Evolutionary conservation across 352 stramenopile genomes (phyloP), one percentile per base, ranked within the genome.

Genomic region (Albugo candida): DNA sequence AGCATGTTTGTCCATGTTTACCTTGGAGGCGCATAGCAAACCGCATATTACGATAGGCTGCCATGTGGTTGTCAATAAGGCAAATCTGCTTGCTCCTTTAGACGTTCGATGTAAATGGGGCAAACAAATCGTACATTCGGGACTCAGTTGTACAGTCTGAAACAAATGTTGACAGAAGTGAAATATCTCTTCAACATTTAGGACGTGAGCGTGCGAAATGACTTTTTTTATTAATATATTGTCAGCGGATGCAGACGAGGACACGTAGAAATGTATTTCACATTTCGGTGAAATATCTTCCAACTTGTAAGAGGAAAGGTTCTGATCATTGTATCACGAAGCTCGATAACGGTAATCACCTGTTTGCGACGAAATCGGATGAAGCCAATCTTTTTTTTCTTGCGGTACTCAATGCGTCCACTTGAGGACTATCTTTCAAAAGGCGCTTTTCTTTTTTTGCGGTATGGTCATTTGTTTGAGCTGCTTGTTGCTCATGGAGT

Each of bases 31-130:
- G 34, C 99, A 78, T 21, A 99, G 64, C 36, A 99, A 66, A 1
- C 92, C 92, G 60, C 86, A 97, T 48, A 99, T 81, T 51, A 98
- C 89, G 52, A 99, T 97, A 19, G 94, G 93, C 51, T 94, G 93
- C 95, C 95, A 99, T 1, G 92, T 98, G 1, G 76, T 71, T 0
- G 91, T 77, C 43, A 98, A 62, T 24, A 65, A 31, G 93, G 83
- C 24, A 98, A 92, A 58, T 94, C 86, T 11, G 89, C 88, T 41
- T 91, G 70, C 63, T 98, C 92, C 92, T 99, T 98, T 17, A 99
- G 77, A 13, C 95, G 83, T 64, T 99, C 95, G 11, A 99, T 94
- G 70, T 99, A 99, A 53, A 99, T 98, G 16, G 98, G 80, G 48
- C 80, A 94, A 43, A 99, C 93, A n/a, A 59, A 99, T 95, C 5